These are phyloP conservation scores for Vinca minor DNA, from an alignment of 257 asterid genomes.

Conservation along the genomic window DNA sequence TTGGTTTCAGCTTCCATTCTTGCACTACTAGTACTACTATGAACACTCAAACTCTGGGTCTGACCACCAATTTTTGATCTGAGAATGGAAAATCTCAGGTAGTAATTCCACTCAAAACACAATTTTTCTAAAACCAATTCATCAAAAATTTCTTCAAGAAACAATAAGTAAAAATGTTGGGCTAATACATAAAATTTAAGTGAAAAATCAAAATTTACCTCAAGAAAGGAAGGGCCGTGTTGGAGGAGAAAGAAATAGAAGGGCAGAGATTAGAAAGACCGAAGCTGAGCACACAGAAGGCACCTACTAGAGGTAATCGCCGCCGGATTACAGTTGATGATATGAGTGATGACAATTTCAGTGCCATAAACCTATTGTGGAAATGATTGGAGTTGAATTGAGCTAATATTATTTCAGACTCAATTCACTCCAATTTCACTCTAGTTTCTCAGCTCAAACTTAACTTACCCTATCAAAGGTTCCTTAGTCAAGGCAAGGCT, in stretches of 20 bases:
- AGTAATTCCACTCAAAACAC: slow-evolving; percentile 15
- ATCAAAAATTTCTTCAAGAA: slow-evolving; percentile 9
- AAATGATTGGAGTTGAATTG: too few species aligned
- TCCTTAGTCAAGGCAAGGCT: too few species aligned
- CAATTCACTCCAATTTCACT: too few species aligned
- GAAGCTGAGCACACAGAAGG: slow-evolving; percentile 68
- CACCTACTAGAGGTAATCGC: slow-evolving; percentile 72
- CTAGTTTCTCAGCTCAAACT: too few species aligned
- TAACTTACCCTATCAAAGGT: too few species aligned
- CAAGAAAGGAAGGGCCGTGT: slow-evolving; percentile 37
- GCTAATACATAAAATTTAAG: too few species aligned
- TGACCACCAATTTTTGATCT: slow-evolving; percentile 36
- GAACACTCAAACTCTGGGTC: slow-evolving; percentile 29
- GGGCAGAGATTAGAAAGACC: slow-evolving; percentile 62
- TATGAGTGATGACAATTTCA: slow-evolving; percentile 51
- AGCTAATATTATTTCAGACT: too few species aligned
- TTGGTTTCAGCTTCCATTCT: slow-evolving; percentile 65
- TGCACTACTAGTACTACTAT: too few species aligned
- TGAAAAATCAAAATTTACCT: too few species aligned
- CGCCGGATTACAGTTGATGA: slow-evolving; percentile 56
- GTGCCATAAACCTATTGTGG: slow-evolving; percentile 82
- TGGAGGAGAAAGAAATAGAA: slow-evolving; percentile 22
- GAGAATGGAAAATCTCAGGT: slow-evolving; percentile 17
- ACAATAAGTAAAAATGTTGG: too few species aligned
- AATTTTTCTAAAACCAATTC: too few species aligned